Evolutionary conservation across 495 filamentous ascomycete species (phyloP), one percentile per base, ranked within the genome.

Genomic region (Talaromyces proteolyticus): DNA sequence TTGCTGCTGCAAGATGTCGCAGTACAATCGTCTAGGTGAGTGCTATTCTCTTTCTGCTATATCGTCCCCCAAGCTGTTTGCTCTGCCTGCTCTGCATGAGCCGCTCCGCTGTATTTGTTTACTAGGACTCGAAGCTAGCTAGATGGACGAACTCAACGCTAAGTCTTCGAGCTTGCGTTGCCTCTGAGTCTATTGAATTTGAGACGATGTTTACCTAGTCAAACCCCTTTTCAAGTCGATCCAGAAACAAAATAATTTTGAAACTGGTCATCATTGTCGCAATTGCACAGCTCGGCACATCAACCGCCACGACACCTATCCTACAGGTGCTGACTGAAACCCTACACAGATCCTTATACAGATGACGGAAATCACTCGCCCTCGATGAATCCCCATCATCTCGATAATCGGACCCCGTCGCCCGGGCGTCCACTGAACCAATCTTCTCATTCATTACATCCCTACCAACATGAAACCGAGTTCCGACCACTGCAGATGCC

Each of bases 21-120:
- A 83, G 62, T 88, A 88, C 70, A 86, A 87, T 76, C 81, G 82
- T 49, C 67, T 87, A 75, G 80, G 85, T 82, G 70, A 72, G 84
- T 82, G 52, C 56, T 51, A 47, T 52, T 43, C 55, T 56, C 52
- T 50, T 53, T 53, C 51, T 36, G 49, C 56, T 24, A 39, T 40
- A 55, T 47, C 49, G 25, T 50, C 24, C 18, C 52, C 29, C 37
- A 36, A 16, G 20, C 46, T 44, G 47, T 38, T 42, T 34, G n/a
- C n/a, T n/a, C n/a, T n/a, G n/a, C n/a, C n/a, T n/a, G n/a, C n/a
- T 14, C 29, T 34, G 29, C 29, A 8, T 8, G 29, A 10, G 29
- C 14, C 29, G 29, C 29, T 8, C 8, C 29, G 29, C 29, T 34
- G 29, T 14, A 34, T 34, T 34, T 34, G 29, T 34, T 34, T 34